These are phyloP conservation scores for Ogataea neopini DNA, from an alignment of 805 yeast species.

Conservation along the genomic window DNA sequence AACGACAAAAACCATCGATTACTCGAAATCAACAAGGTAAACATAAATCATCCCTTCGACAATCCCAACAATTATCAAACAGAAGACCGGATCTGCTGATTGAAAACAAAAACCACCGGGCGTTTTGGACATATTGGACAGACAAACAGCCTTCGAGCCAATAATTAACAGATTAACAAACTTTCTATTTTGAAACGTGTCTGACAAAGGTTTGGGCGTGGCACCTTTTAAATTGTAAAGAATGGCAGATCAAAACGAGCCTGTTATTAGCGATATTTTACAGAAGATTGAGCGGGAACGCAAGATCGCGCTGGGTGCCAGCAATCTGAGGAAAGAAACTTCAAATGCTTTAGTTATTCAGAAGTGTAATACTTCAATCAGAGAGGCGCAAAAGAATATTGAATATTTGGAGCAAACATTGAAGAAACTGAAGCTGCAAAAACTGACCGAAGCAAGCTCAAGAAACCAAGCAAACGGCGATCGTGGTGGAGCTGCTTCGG, in stretches of 20 bases:
- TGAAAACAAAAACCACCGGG: background rate
- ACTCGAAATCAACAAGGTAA: slow-evolving; percentile 3
- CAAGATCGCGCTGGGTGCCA: slow-evolving; percentile 86
- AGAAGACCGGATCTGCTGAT: background rate
- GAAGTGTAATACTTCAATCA: slow-evolving; percentile 83
- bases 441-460: slow-evolving; percentile 8
- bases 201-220: background rate
- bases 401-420: slow-evolving; percentile 83
- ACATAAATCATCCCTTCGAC: background rate
- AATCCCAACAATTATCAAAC: background rate
- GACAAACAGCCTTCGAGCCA: background rate
- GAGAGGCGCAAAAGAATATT: slow-evolving; percentile 90
- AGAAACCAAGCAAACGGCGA: slow-evolving; percentile 10
- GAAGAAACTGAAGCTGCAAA: slow-evolving; percentile 52
- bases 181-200: background rate
- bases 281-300: slow-evolving; percentile 86
- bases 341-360: slow-evolving; percentile 81
- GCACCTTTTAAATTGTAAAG: background rate
- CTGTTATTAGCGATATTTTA: slow-evolving; percentile 64
- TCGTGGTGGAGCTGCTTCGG: slow-evolving; percentile 4
- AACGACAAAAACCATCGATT: background rate
- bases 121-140: background rate
- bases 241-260: slow-evolving; percentile 31
- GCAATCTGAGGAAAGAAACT: slow-evolving; percentile 75
- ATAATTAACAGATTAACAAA: background rate